These are phyloP conservation scores for Marsdenia floribunda DNA, from an alignment of 257 asterid species.

Conservation along the genomic window DNA sequence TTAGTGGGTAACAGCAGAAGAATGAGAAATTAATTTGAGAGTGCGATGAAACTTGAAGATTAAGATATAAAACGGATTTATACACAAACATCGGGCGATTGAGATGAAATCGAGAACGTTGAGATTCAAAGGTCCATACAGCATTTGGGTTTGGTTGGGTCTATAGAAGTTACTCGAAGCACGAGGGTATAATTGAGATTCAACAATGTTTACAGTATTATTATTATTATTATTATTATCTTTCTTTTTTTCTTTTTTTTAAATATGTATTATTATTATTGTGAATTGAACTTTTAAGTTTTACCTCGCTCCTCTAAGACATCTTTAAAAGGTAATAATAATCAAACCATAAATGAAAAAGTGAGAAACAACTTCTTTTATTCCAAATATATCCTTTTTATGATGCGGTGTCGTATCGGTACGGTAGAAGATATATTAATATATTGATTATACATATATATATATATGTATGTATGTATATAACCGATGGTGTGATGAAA, in stretches of 20 bases:
- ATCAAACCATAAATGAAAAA: no score
- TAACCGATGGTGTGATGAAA: neutral
- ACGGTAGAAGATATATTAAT: neutral
- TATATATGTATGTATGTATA: no score
- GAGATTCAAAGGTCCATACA: neutral
- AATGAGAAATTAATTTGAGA: no score
- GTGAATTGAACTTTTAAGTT: no score
- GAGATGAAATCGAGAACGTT: neutral
- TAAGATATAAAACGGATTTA: neutral
- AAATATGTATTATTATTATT: no score
- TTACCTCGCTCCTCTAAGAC: no score
- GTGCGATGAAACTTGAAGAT: neutral
- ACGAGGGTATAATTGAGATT: neutral
- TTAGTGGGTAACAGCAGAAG: neutral
- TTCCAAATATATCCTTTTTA: neutral
- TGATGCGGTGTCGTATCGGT: neutral
- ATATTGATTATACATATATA: no score
- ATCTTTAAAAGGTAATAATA: no score
- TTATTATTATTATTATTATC: no score
- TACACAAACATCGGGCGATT: neutral
- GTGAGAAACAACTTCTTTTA: neutral
- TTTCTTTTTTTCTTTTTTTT: no score
- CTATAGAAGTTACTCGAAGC: constrained; percentile 10
- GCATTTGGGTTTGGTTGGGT: neutral
- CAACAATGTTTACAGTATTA: neutral